Evolutionary conservation across 495 filamentous ascomycete species (phyloP).

Genomic region (Pyrenula massariospora): DNA sequence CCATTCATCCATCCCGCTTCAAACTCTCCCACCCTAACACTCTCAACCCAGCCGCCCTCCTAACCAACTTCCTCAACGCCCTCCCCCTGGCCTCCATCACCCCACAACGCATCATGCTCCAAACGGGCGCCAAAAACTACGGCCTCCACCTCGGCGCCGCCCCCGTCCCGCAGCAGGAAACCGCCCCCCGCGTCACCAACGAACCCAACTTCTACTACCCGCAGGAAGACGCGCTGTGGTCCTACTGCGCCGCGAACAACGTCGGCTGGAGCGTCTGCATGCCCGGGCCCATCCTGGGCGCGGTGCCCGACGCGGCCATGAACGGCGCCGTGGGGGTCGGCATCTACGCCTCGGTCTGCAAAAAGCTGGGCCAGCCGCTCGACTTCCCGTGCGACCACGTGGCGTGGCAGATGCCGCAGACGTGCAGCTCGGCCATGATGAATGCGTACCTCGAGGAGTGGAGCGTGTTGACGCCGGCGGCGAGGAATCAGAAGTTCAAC

Average conservation of each 20-base stretch:
- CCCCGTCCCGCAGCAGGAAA: slow-evolving; percentile 29
- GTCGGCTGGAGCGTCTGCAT: slow-evolving; percentile 26
- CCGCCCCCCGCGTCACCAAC: slow-evolving; percentile 25
- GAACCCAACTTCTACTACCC: slow-evolving; percentile 42
- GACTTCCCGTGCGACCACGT: slow-evolving; percentile 27
- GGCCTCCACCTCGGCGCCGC: slow-evolving; percentile 36
- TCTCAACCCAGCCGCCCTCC: slow-evolving; percentile 13
- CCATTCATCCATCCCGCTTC: neutral
- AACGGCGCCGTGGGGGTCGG: slow-evolving; percentile 35
- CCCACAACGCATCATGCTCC: slow-evolving; percentile 37
- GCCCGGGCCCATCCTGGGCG: slow-evolving; percentile 36
- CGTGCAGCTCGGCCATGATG: slow-evolving; percentile 24
- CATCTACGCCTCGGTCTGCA: slow-evolving; percentile 33
- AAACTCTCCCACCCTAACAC: slow-evolving; percentile 4
- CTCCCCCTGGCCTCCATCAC: slow-evolving; percentile 24
- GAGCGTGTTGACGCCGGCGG: slow-evolving; percentile 24
- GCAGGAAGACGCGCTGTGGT: slow-evolving; percentile 32
- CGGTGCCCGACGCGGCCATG: slow-evolving; percentile 36
- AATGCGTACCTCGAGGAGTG: slow-evolving; percentile 40
- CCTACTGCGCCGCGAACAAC: slow-evolving; percentile 16
- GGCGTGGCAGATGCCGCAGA: slow-evolving; percentile 28
- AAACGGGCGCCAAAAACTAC: slow-evolving; percentile 41
- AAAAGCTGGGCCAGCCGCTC: slow-evolving; percentile 20
- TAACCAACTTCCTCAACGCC: slow-evolving; percentile 34
- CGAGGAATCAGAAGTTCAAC: slow-evolving; percentile 33